Base-by-base conservation (phyloP, 1,139 yeast genomes). In the Lizanozyma gosingica region DNA sequence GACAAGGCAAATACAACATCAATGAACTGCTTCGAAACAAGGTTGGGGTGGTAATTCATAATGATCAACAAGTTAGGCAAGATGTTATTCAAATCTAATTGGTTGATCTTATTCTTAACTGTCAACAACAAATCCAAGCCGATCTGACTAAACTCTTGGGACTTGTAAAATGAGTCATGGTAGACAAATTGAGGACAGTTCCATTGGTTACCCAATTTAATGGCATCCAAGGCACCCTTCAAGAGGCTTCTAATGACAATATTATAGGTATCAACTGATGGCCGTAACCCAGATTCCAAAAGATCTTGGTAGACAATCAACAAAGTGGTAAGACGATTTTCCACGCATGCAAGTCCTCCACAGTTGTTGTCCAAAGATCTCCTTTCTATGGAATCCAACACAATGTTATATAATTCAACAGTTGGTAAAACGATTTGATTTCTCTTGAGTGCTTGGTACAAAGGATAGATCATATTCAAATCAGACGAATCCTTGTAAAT, bases 301-400 rank as follows among this genome's bases (percentile, higher is more conserved):
- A 67, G 47, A 45, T 69, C 75, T 45, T 67, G 73, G 46, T 70
- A 70, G 3, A 69, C 63, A 1, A 73, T 67, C 44, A 70, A 54
- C 37, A 70, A 52, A 36, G 54, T 65, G 4, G 75, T 69, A 36
- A 70, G 57, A 40, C 61, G 60, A 17, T 54, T 48, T 47, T 70
- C 76, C 14, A 64, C 57, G 15, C 61, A 57, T 27, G 52, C 42
- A 2, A 38, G 17, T 9, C 55, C 58, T 4, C 47, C 39, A 14
- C 14, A 11, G 22, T 37, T 40, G 29, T 42, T 44, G 43, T 67
- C 67, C 36, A 67, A 49, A 0, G 58, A 43, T 44, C 76, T 53
- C 35, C 43, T 35, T 1, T 56, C 44, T 2, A 70, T 55, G n/a
- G 73, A 67, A 22, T 47, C 43, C 42, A 70, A 55, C 3, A 70